A percentile compares a stretch with the other conserved stretches of the same genome.
Evolutionary conservation across 306 rosid species (phyloP).

Genomic region (Aeschynomene evenia): DNA sequence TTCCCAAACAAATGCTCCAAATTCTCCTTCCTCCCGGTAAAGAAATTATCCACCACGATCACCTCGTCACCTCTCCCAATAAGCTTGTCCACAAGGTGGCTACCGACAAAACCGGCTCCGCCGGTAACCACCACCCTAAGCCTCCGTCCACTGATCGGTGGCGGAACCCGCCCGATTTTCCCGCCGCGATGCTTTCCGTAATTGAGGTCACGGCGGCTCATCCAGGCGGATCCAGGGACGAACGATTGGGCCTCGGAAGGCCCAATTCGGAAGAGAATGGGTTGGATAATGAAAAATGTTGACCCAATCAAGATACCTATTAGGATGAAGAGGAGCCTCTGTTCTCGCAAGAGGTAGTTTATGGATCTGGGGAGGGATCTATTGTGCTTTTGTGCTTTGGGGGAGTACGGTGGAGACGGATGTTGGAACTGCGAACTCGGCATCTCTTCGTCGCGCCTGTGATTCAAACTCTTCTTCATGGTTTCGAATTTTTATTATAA

Average conservation of each 20-base stretch:
- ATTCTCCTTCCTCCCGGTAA: conserved; percentile 80
- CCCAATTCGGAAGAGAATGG: conserved; percentile 64
- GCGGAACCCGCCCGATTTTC: conserved; percentile 61
- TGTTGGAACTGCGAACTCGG: not conserved
- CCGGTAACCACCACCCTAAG: conserved; percentile 77
- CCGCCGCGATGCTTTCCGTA: not conserved
- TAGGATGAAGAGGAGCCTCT: conserved; percentile 81
- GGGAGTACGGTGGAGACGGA: conserved; percentile 57
- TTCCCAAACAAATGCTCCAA: conserved; percentile 72
- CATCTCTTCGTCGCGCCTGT: conserved; percentile 45
- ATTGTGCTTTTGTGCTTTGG: conserved; percentile 66
- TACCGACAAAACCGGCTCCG: conserved; percentile 89
- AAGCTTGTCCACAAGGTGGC: conserved; percentile 83
- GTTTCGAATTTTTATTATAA: not conserved
- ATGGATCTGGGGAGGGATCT: conserved; percentile 91
- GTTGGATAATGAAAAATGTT: conserved; percentile 83
- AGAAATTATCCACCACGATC: conserved; percentile 82
- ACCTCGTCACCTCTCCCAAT: conserved; percentile 75
- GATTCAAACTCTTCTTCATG: not conserved
- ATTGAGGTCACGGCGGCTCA: not conserved
- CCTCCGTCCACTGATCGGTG: conserved; percentile 48
- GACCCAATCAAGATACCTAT: conserved; percentile 87
- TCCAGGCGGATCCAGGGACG: conserved; percentile 24
- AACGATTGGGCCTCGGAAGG: conserved; percentile 49
- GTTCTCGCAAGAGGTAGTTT: conserved; percentile 74